Evolutionary conservation across 371 early-diverging fungal species (phyloP), one percentile per base, ranked within the genome.

Genomic region (Mortierella sp.): DNA sequence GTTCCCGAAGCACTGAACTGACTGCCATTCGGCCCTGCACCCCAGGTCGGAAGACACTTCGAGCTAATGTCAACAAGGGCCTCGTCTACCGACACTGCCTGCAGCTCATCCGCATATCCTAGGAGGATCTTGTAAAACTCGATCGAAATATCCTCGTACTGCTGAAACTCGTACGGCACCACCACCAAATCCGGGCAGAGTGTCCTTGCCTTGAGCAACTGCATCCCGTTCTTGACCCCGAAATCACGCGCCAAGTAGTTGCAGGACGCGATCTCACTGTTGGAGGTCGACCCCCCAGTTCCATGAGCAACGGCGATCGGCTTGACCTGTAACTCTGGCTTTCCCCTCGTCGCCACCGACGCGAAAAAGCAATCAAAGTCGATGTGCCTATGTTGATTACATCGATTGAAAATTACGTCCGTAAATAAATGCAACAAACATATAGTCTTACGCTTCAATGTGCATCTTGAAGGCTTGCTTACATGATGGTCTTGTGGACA

Each of bases 361-460:
- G 94, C 97, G 87, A 98, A 98, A 81, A 97, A 99, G 81, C 97
- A 96, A 88, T 99, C 99, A 87, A 99, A 95, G 82, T 98, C 99
- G 29, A 97, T 88, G 83, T 99, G 98, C 93, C 96, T 94, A 63
- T 32, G 24, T 12, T 10, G 51, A 11, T 38, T 1, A 38, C 16
- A 4, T 14, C 58, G 10, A 55, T n/a, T n/a, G 29, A 71, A 18
- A 12, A 83, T 8, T 8, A 35, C 2, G 18, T 21, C 24, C 10
- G 51, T 32, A 32, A 32, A 32, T 60, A 60, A 60, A 12, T 27
- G 29, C n/a, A 18, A 10, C 14, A 16, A 6, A 12, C 29, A 60
- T n/a, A 16, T 12, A 46, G 18, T 0, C 16, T 21, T 3, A 51
- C 5, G 21, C 51, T 5, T 51, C 21, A 1, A 21, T 21, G 56